Evolutionary conservation across 179 eudicot species (phyloP).

Genomic region (Patellifolia procumbens): DNA sequence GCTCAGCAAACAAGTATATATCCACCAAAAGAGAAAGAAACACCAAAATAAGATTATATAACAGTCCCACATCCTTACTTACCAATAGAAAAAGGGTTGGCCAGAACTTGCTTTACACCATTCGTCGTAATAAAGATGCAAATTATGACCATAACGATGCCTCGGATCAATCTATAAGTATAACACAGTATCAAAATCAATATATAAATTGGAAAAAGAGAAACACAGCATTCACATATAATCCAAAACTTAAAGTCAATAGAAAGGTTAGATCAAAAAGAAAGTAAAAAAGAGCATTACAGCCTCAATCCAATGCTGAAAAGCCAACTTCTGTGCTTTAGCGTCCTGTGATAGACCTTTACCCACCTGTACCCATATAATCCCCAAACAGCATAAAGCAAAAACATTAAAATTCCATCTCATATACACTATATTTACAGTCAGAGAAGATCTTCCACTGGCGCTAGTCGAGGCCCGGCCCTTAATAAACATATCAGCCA

Average conservation of each 20-base stretch:
- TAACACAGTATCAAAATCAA: background rate
- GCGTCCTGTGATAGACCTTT: constrained; percentile 73
- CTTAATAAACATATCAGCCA: too few species aligned
- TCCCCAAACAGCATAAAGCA: background rate
- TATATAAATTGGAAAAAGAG: background rate
- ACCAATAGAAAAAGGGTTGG: constrained; percentile 97
- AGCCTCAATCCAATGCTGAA: constrained; percentile 98
- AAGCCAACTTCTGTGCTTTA: constrained; percentile 88
- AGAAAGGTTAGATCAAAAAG: background rate
- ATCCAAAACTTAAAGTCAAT: background rate
- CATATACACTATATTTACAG: background rate
- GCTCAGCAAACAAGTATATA: background rate
- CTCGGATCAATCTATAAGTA: constrained; percentile 77
- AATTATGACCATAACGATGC: constrained; percentile 93
- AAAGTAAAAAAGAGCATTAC: constrained; percentile 39
- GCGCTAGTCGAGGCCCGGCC: too few species aligned
- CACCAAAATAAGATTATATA: background rate
- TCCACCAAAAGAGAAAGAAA: background rate
- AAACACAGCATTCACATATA: background rate
- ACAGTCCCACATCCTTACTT: constrained; percentile 24
- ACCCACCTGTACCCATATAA: constrained; percentile 57
- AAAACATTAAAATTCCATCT: background rate
- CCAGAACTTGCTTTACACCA: constrained; percentile 73
- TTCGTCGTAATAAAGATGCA: constrained; percentile 74
- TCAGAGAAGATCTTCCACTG: too few species aligned